A percentile compares a stretch with the other conserved stretches of the same genome.
Evolutionary conservation across 805 yeast genomes (phyloP).

Genomic region (Kazachstania psychrophila): DNA sequence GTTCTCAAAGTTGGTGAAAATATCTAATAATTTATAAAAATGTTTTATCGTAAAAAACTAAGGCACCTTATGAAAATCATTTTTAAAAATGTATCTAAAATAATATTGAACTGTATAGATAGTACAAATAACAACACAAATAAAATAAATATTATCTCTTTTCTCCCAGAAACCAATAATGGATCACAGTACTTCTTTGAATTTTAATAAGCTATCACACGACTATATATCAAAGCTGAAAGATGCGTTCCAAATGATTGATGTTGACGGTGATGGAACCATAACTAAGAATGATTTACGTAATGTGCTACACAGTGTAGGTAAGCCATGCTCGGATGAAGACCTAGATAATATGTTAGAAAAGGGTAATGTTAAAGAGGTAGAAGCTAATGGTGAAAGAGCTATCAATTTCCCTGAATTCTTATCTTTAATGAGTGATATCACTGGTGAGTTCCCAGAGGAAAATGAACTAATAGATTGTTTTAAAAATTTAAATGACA

Average conservation of each 20-base stretch:
- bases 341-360: constrained; percentile 44
- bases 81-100: too few species aligned
- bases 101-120: too few species aligned
- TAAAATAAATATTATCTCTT: not conserved
- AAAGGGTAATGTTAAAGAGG: not conserved
- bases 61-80: too few species aligned
- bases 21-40: too few species aligned
- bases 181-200: constrained; percentile 26
- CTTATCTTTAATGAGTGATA: constrained; percentile 50
- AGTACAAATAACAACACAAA: not conserved
- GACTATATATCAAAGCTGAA: constrained; percentile 58
- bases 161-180: constrained; percentile 6
- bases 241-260: constrained; percentile 71
- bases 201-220: constrained; percentile 40
- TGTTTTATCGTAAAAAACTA: too few species aligned
- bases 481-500: constrained; percentile 38
- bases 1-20: too few species aligned
- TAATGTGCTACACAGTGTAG: constrained; percentile 44
- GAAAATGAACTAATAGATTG: constrained; percentile 50
- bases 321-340: constrained; percentile 35
- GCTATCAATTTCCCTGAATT: constrained; percentile 55
- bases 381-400: constrained; percentile 31
- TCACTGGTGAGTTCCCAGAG: constrained; percentile 43
- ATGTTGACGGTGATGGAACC: constrained; percentile 68
- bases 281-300: constrained; percentile 49